A percentile compares a stretch with the other conserved stretches of the same genome.
Evolutionary conservation across 345 rosid genomes (phyloP).

Genomic region (rapeseed (Brassica napus)): DNA sequence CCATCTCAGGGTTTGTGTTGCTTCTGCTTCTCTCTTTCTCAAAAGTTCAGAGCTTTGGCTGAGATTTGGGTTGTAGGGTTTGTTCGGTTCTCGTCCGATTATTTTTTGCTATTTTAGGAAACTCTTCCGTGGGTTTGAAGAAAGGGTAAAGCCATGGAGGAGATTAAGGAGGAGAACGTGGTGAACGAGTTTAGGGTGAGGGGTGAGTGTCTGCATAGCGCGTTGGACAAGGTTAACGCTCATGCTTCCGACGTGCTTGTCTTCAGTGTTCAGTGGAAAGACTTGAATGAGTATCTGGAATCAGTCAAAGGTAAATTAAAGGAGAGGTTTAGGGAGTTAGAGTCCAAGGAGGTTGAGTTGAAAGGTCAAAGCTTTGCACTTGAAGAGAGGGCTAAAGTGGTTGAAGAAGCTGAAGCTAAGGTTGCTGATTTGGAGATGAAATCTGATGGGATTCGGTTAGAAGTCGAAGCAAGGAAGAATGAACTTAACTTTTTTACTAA

Average conservation of each 20-base stretch:
- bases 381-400: conserved; percentile 16
- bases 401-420: conserved; percentile 20
- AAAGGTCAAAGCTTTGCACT: not conserved
- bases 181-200: conserved; percentile 22
- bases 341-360: conserved; percentile 20
- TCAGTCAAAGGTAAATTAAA: not conserved
- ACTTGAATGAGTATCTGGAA: conserved; percentile 1
- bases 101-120: not conserved
- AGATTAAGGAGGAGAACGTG: conserved; percentile 12
- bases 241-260: not conserved
- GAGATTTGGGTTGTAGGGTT: not conserved
- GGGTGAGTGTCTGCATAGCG: conserved; percentile 8
- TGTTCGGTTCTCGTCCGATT: not conserved
- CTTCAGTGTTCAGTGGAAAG: conserved; percentile 27
- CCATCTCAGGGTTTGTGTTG: conserved; percentile 2
- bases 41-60: not conserved
- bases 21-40: not conserved
- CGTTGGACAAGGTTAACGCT: not conserved
- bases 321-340: conserved; percentile 1
- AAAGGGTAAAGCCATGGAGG: conserved; percentile 5
- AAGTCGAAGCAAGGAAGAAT: not conserved
- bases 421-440: not conserved
- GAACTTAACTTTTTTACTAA: conserved; percentile 2
- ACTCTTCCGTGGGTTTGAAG: conserved; percentile 33
- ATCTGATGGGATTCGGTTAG: conserved; percentile 4